Evolutionary conservation across 2,329 filamentous ascomycete species (phyloP), one percentile per base, ranked within the genome.

Genomic region (Aspergillus vadensis): DNA sequence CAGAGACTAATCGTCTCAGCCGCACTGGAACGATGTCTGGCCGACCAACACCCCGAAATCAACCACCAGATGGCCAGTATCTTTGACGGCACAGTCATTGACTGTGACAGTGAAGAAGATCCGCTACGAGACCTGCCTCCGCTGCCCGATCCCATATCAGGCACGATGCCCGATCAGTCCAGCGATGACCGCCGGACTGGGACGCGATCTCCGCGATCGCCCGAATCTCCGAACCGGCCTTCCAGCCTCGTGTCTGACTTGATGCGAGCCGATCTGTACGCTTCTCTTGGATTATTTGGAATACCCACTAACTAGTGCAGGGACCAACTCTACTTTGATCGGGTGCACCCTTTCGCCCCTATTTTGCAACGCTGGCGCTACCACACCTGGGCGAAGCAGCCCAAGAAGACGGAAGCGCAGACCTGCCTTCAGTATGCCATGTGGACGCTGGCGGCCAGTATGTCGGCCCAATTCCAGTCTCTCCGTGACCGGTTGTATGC

Each of bases 381-480:
- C 51, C 67, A 70, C 6, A 50, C 67, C 1, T 73, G 70, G 71
- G 63, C 69, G 1, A 67, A 66, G 17, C 55, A 62, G 44, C 55
- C 52, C 4, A 59, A 57, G 19, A 67, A 66, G 25, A 56, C 52
- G 9, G 57, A 65, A 5, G 57, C 61, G 3, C 69, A 69, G 30
- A 44, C 55, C 5, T 73, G 72, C 30, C 62, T 78, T 4, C 75
- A 77, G 57, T 69, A 70, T 53, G 70, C 76, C 23, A 74, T 77
- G 74, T 76, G 76, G 74, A 71, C 74, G 1, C 49, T 76, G 9
- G 75, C 76, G 10, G 70, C 75, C 2, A 65, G 70, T 0, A 49
- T 71, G 12, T 77, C 75, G 0, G 67, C 69, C 1, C 76, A 76
- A 23, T 72, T 72, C 48, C 70, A 70, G 10, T 47, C 67, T 15